Conservation (phyloP, 2,329 filamentous ascomycete species). For the Colletotrichum lini region DNA sequence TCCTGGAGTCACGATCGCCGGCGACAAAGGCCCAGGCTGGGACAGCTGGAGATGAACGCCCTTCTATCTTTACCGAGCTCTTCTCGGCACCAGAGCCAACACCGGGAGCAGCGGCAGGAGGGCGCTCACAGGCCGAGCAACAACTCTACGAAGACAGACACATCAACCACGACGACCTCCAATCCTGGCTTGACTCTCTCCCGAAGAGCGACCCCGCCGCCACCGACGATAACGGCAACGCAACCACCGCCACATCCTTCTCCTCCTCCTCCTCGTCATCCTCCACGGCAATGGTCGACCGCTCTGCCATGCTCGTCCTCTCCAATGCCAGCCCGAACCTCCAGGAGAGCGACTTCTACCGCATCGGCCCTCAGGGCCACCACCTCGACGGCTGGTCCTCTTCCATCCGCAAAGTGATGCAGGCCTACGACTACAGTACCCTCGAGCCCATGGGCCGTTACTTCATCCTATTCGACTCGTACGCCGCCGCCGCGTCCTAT, state of each 20-base stretch:
- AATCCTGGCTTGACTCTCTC: constrained; percentile 39
- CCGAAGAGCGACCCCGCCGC: constrained; percentile 10
- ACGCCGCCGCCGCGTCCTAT: constrained; percentile 73
- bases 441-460: constrained; percentile 76
- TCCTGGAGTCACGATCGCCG: constrained; percentile 13
- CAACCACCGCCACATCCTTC: neutral
- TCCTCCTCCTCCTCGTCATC: neutral
- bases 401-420: constrained; percentile 75
- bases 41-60: neutral
- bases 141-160: constrained; percentile 10
- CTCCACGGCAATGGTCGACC: neutral
- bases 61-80: constrained; percentile 35
- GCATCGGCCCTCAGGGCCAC: constrained; percentile 72
- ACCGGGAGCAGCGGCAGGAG: neutral
- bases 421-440: constrained; percentile 74
- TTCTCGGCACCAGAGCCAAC: constrained; percentile 16
- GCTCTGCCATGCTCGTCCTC: constrained; percentile 66
- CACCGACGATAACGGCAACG: neutral
- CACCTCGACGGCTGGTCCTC: constrained; percentile 79
- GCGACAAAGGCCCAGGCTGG: neutral
- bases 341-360: constrained; percentile 78
- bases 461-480: constrained; percentile 76
- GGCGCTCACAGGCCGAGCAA: neutral
- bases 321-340: constrained; percentile 72
- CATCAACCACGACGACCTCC: constrained; percentile 37